Percentiles rank a stretch among this genome's conserved stretches.
Conservation (phyloP, 352 stramenopile species). For the Phytophthora melonis region DNA sequence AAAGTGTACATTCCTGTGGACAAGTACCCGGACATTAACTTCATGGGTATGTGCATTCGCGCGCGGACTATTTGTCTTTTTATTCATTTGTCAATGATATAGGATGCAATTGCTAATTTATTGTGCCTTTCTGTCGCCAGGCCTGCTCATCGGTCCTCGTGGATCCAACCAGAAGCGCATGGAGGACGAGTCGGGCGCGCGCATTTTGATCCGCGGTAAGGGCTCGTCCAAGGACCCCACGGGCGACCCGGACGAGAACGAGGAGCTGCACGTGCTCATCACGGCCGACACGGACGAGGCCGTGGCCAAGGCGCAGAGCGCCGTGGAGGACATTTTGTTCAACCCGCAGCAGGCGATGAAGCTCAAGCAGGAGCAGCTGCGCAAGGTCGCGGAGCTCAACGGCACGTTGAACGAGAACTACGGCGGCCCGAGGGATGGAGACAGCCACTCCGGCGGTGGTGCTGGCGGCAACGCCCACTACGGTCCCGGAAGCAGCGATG, state of each 20-base stretch:
- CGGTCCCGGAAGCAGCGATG: slow-evolving; percentile 32
- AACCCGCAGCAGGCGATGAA: slow-evolving; percentile 92
- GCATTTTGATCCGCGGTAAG: slow-evolving; percentile 92
- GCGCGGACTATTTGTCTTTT: neutral
- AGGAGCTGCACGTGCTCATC: slow-evolving; percentile 93
- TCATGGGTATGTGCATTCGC: slow-evolving; percentile 61
- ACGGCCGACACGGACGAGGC: slow-evolving; percentile 91
- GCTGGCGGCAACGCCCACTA: slow-evolving; percentile 47
- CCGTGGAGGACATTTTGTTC: slow-evolving; percentile 93
- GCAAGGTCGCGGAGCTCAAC: slow-evolving; percentile 89
- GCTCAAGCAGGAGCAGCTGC: slow-evolving; percentile 93
- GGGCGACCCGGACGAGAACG: slow-evolving; percentile 85
- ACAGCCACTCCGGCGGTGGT: slow-evolving; percentile 16
- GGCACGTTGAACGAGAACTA: slow-evolving; percentile 84
- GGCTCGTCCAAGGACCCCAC: slow-evolving; percentile 88
- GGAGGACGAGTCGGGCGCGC: slow-evolving; percentile 91
- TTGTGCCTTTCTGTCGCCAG: neutral
- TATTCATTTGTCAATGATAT: neutral
- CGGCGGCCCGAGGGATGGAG: slow-evolving; percentile 26
- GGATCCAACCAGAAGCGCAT: slow-evolving; percentile 94
- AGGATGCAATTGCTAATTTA: neutral
- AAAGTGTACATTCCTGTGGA: slow-evolving; percentile 94
- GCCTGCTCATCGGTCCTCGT: slow-evolving; percentile 89
- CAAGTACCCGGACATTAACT: slow-evolving; percentile 94
- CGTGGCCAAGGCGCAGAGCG: slow-evolving; percentile 85